Base-by-base conservation (phyloP, 2,329 filamentous ascomycete species). In the Alternaria hordeiaustralica region DNA sequence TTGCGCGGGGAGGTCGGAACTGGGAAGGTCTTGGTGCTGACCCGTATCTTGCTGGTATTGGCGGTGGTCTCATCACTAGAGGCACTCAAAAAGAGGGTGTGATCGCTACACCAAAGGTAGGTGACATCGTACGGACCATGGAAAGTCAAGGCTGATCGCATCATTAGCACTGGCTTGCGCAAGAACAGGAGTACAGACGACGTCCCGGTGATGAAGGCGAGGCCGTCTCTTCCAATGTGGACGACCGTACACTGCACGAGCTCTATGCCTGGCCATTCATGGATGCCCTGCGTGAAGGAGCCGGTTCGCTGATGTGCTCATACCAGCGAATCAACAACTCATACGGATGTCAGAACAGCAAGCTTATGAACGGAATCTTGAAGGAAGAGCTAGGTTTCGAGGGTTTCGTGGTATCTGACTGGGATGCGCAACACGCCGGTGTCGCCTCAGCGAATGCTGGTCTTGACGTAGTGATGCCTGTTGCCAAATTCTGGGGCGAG, bases 21-120 rank as follows among this genome's bases (percentile, higher is more conserved):
- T 93, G 90, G 91, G 91, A 94, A 75, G 87, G 89, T 0, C 90
- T 93, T 68, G 90, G 90, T 3, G 80, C 69, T 1, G 91, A 94
- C 73, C 91, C 91, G 0, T 87, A 87, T 5, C 84, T 94, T 28
- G 85, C 87, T 66, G 87, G 82, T 3, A 73, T 83, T 60, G 86
- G 81, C 2, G 86, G 80, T 28, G 81, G 82, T 7, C 72, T 84
- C 58, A 87, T 87, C 0, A 86, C 69, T 2, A 58, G 55, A 70
- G 87, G 87, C 3, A 87, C 87, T 50, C 87, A 89, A 68, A 84
- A 77, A 21, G 65, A 82, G 13, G 87, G 87, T 3, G 85, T 75
- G 2, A 72, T 71, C 28, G 61, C 69, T 15, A 71, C 70, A 21
- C 69, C 70, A 28, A 72, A 72, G 64, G 70, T 71, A 47, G 18